Evolutionary conservation across 169 alveolate species (phyloP).

Genomic region (Cyclospora cayetanensis): DNA sequence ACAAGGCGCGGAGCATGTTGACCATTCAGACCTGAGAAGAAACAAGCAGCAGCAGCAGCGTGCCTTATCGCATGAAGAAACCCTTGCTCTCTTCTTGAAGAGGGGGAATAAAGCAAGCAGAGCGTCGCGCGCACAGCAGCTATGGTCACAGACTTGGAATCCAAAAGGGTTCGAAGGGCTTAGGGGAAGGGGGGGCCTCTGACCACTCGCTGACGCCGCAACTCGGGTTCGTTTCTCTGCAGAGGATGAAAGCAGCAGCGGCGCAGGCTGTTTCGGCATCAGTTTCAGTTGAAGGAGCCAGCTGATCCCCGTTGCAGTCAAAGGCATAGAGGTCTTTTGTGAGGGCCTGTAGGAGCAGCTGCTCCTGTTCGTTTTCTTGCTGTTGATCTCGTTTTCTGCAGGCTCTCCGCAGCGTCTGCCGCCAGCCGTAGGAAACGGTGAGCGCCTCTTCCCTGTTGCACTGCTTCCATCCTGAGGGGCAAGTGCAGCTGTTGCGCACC

Average conservation of each 20-base stretch:
- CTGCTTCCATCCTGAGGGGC: slow-evolving; percentile 1
- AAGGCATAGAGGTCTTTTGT: not conserved
- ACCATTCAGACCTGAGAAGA: not conserved
- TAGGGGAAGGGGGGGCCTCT: not conserved
- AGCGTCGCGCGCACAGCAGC: not conserved
- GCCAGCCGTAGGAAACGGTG: slow-evolving; percentile 10
- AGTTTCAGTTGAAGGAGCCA: not conserved
- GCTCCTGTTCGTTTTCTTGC: slow-evolving; percentile 25
- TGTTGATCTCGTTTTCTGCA: not conserved
- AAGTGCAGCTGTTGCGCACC: not conserved
- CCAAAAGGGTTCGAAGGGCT: not conserved
- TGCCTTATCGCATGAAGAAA: too few species aligned
- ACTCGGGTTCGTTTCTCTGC: not conserved
- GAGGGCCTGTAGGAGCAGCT: slow-evolving; percentile 3
- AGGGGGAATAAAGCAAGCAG: too few species aligned
- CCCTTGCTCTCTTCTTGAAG: too few species aligned
- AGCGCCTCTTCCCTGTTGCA: not conserved
- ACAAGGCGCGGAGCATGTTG: slow-evolving; percentile 20
- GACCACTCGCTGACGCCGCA: slow-evolving; percentile 40
- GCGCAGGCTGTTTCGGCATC: not conserved
- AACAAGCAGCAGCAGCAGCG: too few species aligned
- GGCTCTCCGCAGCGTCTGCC: slow-evolving; percentile 15
- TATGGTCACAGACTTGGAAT: not conserved
- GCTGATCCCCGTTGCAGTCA: not conserved
- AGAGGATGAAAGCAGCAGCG: slow-evolving; percentile 24